Evolutionary conservation across 2,329 filamentous ascomycete genomes (phyloP).

Genomic region (Penicillium sp.): DNA sequence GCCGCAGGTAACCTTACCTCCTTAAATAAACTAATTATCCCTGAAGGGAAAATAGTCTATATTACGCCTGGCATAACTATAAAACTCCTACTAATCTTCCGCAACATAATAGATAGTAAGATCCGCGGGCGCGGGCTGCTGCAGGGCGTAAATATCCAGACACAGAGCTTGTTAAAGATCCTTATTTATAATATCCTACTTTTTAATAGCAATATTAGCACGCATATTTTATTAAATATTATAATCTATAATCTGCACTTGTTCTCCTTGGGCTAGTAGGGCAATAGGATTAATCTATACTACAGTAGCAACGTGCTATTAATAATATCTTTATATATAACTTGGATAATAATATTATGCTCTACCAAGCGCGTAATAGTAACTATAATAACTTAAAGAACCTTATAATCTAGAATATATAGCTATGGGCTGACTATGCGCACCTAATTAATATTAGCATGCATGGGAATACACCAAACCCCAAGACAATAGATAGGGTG

Average conservation of each 20-base stretch:
- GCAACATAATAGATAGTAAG: neutral
- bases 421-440: slow-evolving; percentile 38
- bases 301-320: slow-evolving; percentile 26
- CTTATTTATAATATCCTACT: neutral
- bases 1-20: no score
- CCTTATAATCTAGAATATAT: slow-evolving; percentile 38
- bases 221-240: slow-evolving; percentile 1
- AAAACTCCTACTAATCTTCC: neutral
- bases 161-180: neutral
- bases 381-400: slow-evolving; percentile 26
- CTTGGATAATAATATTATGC: slow-evolving; percentile 45
- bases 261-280: slow-evolving; percentile 31
- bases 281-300: slow-evolving; percentile 25
- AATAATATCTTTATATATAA: slow-evolving; percentile 44
- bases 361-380: no score
- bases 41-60: neutral
- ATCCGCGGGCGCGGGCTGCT: neutral
- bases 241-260: slow-evolving; percentile 21
- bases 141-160: neutral
- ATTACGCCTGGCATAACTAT: neutral
- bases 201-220: neutral
- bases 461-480: slow-evolving; percentile 39
- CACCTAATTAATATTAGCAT: slow-evolving; percentile 45
- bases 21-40: no score
- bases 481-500: slow-evolving; percentile 38